Percentiles rank a stretch among this genome's conserved stretches.
Conservation (phyloP, 176 grass and related monocot species). For the Oryza glaberrima region DNA sequence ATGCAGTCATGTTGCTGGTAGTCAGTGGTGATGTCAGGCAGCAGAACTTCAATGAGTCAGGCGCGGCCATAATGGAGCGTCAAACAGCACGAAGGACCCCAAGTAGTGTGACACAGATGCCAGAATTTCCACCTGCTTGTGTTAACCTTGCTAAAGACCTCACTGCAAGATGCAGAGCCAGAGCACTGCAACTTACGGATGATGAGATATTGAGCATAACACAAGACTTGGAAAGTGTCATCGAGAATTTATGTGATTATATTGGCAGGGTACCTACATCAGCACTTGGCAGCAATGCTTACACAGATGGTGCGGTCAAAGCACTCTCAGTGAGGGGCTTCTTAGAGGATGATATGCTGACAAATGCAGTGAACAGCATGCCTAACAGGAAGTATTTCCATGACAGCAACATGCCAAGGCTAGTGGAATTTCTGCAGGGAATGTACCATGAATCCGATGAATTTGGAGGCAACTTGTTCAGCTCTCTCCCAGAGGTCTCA, state of each 20-base stretch:
- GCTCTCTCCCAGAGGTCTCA: constrained; percentile 44
- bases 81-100: constrained; percentile 54
- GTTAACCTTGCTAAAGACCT: constrained; percentile 76
- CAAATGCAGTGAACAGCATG: constrained; percentile 31
- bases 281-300: constrained; percentile 45
- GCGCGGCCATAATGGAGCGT: constrained; percentile 52
- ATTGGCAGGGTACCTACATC: constrained; percentile 66
- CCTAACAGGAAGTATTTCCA: constrained; percentile 41
- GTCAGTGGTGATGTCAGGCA: constrained; percentile 34
- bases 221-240: constrained; percentile 63
- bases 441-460: constrained; percentile 54
- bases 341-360: constrained; percentile 35
- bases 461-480: constrained; percentile 41
- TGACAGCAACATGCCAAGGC: constrained; percentile 31
- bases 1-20: constrained; percentile 65
- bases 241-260: constrained; percentile 62
- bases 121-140: constrained; percentile 53
- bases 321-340: constrained; percentile 42
- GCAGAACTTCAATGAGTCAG: constrained; percentile 52
- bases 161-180: constrained; percentile 55
- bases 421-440: constrained; percentile 60
- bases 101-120: constrained; percentile 43
- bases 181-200: constrained; percentile 47
- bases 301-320: constrained; percentile 45
- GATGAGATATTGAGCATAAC: constrained; percentile 60